phyloP scores from a whole-genome alignment of 108 stramenopile species.

The Hondaea fermentalgiana region DNA sequence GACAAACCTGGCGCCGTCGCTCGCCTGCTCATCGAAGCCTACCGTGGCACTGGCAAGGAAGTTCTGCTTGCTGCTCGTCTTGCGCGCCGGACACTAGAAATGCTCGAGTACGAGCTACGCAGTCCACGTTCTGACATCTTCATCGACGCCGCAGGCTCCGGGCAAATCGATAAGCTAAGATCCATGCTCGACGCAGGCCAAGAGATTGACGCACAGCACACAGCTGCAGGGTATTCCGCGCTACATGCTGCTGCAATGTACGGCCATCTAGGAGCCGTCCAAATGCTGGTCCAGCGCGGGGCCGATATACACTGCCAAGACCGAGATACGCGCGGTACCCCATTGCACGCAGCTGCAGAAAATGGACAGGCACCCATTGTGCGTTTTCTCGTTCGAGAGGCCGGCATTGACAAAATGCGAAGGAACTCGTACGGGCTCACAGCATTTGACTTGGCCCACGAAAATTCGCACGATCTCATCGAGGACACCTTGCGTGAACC shows the following conservation, averaged over 20 bases:
- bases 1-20: conserved; percentile 11
- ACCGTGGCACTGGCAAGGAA: neutral
- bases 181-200: neutral
- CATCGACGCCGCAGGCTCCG: neutral
- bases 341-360: neutral
- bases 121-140: neutral
- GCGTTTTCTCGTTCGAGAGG: neutral
- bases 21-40: neutral
- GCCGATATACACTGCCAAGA: neutral
- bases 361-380: neutral
- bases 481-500: neutral
- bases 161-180: neutral
- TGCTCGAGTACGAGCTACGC: conserved; percentile 3
- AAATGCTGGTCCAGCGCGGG: neutral
- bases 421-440: neutral
- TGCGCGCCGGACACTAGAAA: neutral
- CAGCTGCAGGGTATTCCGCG: neutral
- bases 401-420: neutral
- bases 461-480: neutral
- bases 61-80: neutral
- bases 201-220: neutral
- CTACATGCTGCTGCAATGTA: neutral
- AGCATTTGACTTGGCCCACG: neutral
- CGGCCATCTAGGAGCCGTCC: neutral
- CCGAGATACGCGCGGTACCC: neutral